Evolutionary conservation across 140 eudicot species (phyloP).

Genomic region (Erigeron philadelphicus): DNA sequence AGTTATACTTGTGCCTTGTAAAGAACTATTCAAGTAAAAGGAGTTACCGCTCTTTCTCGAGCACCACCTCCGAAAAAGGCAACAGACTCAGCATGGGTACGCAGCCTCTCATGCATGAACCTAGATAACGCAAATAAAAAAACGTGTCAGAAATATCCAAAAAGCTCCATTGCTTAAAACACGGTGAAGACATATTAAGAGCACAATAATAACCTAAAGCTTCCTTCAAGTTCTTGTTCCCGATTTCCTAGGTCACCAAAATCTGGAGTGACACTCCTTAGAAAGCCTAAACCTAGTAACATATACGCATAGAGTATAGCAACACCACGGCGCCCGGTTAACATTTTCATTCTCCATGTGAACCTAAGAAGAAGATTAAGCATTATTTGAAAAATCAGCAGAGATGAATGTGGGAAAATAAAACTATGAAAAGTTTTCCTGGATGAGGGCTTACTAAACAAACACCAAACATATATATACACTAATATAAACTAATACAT

Average conservation of each 20-base stretch:
- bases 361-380: slow-evolving; percentile 49
- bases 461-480: neutral
- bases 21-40: neutral
- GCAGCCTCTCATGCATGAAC: slow-evolving; percentile 95
- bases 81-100: slow-evolving; percentile 98
- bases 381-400: slow-evolving; percentile 7
- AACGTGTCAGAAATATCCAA: slow-evolving; percentile 18
- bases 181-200: neutral
- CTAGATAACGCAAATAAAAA: slow-evolving; percentile 30
- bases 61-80: slow-evolving; percentile 99
- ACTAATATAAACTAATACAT: slow-evolving; percentile 21
- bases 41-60: slow-evolving; percentile 79
- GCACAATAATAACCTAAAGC: slow-evolving; percentile 58
- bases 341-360: slow-evolving; percentile 96
- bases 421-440: slow-evolving; percentile 2
- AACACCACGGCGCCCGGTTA: slow-evolving; percentile 92
- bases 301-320: slow-evolving; percentile 82
- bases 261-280: slow-evolving; percentile 87
- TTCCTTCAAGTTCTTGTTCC: slow-evolving; percentile 91
- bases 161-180: slow-evolving; percentile 8
- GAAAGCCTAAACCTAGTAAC: slow-evolving; percentile 85
- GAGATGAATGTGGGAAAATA: neutral
- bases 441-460: neutral
- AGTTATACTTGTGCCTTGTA: neutral
- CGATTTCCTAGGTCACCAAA: slow-evolving; percentile 82